phyloP scores from a whole-genome alignment of 257 asterid genomes.

The Voacanga thouarsii region DNA sequence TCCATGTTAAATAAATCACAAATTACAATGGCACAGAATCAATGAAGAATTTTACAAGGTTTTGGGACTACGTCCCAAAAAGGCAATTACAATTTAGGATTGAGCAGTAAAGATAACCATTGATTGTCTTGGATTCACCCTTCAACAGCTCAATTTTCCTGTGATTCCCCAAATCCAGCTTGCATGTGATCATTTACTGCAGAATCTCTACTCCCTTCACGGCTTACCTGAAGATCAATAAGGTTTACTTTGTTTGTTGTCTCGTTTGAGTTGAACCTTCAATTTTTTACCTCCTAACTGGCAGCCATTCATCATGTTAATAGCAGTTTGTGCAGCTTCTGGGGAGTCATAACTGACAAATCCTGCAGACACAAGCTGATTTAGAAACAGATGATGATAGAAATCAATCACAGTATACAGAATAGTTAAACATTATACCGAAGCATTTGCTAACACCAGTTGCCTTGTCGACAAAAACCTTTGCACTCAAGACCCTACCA shows the following conservation, averaged over 20 bases:
- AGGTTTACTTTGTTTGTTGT: constrained; percentile 55
- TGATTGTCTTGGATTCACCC: constrained; percentile 33
- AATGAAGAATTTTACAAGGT: constrained; percentile 63
- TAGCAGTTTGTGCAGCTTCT: constrained; percentile 78
- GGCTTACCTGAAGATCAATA: constrained; percentile 44
- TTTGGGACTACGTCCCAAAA: constrained; percentile 48
- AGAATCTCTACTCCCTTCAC: constrained; percentile 28
- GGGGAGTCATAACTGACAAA: constrained; percentile 93
- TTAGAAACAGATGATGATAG: constrained; percentile 8
- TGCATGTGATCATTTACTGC: constrained; percentile 32
- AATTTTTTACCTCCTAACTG: constrained; percentile 85
- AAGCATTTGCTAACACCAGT: constrained; percentile 94
- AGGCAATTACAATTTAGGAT: constrained; percentile 32
- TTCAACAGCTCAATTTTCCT: constrained; percentile 28
- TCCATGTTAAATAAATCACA: constrained; percentile 54
- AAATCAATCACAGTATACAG: constrained; percentile 7
- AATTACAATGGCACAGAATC: constrained; percentile 47
- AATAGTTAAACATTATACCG: constrained; percentile 41
- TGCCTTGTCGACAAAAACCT: constrained; percentile 86
- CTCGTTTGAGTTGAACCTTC: constrained; percentile 95
- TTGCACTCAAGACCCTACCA: constrained; percentile 88
- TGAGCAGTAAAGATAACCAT: constrained; percentile 26
- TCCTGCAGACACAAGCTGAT: constrained; percentile 48
- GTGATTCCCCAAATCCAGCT: constrained; percentile 33
- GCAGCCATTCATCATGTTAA: constrained; percentile 76